These are phyloP conservation scores for Monosporascus cannonballus DNA, from an alignment of 2,329 filamentous ascomycete genomes.

Conservation along the genomic window DNA sequence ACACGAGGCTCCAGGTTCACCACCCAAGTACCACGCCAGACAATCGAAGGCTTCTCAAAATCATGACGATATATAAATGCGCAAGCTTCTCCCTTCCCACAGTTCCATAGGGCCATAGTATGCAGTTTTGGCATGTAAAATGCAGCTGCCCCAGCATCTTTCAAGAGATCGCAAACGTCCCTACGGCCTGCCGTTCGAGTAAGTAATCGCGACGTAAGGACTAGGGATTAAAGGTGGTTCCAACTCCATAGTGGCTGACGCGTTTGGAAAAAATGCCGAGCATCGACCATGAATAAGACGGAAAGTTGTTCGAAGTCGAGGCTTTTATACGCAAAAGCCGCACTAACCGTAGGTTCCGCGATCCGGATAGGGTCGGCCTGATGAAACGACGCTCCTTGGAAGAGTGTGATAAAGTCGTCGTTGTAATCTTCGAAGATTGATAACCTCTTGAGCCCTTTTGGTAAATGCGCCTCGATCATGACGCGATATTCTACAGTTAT, in stretches of 20 bases:
- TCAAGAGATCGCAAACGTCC: constrained; percentile 18
- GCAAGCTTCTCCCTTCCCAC: constrained; percentile 21
- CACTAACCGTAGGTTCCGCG: constrained; percentile 3
- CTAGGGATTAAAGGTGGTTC: constrained; percentile 23
- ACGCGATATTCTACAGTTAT: neutral
- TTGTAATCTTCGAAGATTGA: constrained; percentile 22
- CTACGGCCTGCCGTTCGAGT: constrained; percentile 3
- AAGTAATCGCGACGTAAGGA: constrained; percentile 27
- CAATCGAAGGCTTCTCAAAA: constrained; percentile 16
- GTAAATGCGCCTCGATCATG: constrained; percentile 11
- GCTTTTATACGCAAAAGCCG: constrained; percentile 21
- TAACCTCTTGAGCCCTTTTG: constrained; percentile 18
- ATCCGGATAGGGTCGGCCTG: too few species aligned
- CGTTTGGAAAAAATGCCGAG: constrained; percentile 20
- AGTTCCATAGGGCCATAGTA: constrained; percentile 30
- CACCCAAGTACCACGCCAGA: constrained; percentile 29
- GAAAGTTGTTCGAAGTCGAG: constrained; percentile 20
- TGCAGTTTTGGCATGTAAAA: constrained; percentile 24
- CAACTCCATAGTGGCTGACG: constrained; percentile 21
- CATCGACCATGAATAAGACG: constrained; percentile 23
- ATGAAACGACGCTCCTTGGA: constrained; percentile 1
- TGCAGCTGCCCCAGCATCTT: constrained; percentile 13
- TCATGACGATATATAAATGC: constrained; percentile 26
- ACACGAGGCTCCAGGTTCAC: constrained; percentile 19
- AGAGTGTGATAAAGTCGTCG: neutral